Evolutionary conservation across 2,329 filamentous ascomycete genomes (phyloP), one percentile per base, ranked within the genome.

Genomic region (Phialophora chinensis): DNA sequence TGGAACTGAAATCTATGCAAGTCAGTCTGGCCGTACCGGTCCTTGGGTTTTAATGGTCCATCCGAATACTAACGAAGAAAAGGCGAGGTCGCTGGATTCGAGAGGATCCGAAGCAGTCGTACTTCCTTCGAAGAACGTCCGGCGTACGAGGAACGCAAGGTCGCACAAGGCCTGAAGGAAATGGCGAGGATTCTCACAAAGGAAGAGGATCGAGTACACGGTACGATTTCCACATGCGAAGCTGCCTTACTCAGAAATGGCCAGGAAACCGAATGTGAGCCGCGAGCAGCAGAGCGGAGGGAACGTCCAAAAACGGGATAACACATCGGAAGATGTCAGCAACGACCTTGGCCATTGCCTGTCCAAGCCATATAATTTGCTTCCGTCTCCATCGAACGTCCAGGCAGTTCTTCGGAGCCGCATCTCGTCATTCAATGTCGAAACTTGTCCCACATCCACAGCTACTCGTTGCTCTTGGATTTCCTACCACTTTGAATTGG

Each of bases 391-490:
- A 4, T 42, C 17, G 17, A 42, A 5, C 38, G 3, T 44, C 38
- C 38, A 44, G 2, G 38, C n/a, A n/a, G 38, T 8, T n/a, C 38
- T n/a, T n/a, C 6, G 17, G 38, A 7, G 14, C 38, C 38, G 14
- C 25, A 52, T 52, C 25, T 17, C 49, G 25, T 77, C 86, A 79
- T 76, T 93, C 92, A 71, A 98, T 92, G 80, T 98, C 95, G 79
- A 99, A 99, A 77, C 94, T 98, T 17, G 94, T 97, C 7, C 95
- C 95, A 79, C 95, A 99, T 0, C 95, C 95, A 81, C 95, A 99
- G 77, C 91, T 97, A 79, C 93, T 98, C 65, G 91, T 92, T 4
- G 95, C 95, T 49, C 88, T 83, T 0, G 95, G 95, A 75, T 98
- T 99, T 73, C 96, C 93, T 67, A 92, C 89, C 75, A 99, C 93